Conservation (phyloP, 2,329 filamentous ascomycete species). For the Hypoxylon sp. region DNA sequence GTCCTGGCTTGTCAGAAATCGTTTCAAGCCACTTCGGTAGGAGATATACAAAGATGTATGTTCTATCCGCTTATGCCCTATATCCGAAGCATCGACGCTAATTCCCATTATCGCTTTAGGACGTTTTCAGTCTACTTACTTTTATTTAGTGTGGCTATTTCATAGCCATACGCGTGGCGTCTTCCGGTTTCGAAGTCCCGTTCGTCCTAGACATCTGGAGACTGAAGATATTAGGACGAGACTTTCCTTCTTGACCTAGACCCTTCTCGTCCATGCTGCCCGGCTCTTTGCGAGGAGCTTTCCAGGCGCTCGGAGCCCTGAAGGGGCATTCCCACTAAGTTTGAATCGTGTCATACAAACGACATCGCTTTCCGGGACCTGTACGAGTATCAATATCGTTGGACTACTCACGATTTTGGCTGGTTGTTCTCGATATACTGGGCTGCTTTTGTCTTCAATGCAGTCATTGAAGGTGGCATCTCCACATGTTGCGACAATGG, state of each 20-base stretch:
- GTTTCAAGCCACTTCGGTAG: not conserved
- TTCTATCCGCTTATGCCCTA: not conserved
- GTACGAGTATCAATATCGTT: not conserved
- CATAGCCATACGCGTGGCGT: not conserved
- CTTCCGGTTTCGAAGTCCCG: not conserved
- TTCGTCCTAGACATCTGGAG: not conserved
- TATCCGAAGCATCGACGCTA: not conserved
- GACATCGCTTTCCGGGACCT: not conserved
- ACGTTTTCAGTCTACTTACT: not conserved
- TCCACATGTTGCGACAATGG: not conserved
- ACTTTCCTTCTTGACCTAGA: not conserved
- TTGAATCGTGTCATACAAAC: not conserved
- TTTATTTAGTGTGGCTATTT: not conserved
- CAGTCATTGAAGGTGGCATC: not conserved
- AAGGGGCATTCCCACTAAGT: not conserved
- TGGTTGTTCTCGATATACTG: not conserved
- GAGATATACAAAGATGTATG: not conserved
- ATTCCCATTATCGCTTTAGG: not conserved
- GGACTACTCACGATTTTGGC: not conserved
- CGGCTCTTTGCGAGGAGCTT: not conserved
- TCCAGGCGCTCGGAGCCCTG: not conserved
- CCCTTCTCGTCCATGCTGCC: not conserved
- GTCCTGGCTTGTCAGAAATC: not conserved
- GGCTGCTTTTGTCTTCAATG: not conserved
- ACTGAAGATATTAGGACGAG: too few species aligned